phyloP scores from a whole-genome alignment of 2,329 filamentous ascomycete genomes.

The Thelonectria rubi region DNA sequence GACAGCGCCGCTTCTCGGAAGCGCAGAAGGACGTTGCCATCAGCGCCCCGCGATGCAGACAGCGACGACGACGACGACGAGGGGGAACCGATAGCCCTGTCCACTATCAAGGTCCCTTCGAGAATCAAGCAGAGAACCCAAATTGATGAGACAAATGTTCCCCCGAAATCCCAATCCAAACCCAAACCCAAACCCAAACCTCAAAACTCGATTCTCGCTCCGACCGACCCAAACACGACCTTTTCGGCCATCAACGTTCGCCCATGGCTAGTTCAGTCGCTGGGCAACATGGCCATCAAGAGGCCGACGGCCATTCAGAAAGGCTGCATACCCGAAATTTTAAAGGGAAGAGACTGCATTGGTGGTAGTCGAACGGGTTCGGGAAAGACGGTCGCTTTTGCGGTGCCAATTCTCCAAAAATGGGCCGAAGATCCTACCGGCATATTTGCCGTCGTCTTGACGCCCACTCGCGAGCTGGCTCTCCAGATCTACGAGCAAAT shows the following conservation, averaged over 20 bases:
- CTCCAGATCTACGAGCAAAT: constrained; percentile 97
- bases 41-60: constrained; percentile 37
- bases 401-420: constrained; percentile 90
- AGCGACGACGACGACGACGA: constrained; percentile 45
- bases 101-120: constrained; percentile 61
- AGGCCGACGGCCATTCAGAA: constrained; percentile 93
- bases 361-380: constrained; percentile 95
- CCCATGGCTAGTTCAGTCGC: constrained; percentile 88
- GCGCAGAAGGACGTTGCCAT: constrained; percentile 52
- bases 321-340: constrained; percentile 89
- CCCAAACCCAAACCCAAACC: constrained; percentile 19
- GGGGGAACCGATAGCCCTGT: constrained; percentile 46
- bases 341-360: constrained; percentile 92
- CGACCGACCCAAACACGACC: constrained; percentile 65
- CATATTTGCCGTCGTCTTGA: constrained; percentile 89
- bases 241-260: constrained; percentile 79
- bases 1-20: constrained; percentile 57
- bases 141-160: constrained; percentile 32
- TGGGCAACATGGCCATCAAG: constrained; percentile 81
- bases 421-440: constrained; percentile 93
- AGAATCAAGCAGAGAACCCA: constrained; percentile 57
- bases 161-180: constrained; percentile 28
- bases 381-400: constrained; percentile 96
- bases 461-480: constrained; percentile 89
- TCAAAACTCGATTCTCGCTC: constrained; percentile 56